These are phyloP conservation scores for Liquidambar formosana DNA, from an alignment of 164 flowering plant species.

Conservation along the genomic window DNA sequence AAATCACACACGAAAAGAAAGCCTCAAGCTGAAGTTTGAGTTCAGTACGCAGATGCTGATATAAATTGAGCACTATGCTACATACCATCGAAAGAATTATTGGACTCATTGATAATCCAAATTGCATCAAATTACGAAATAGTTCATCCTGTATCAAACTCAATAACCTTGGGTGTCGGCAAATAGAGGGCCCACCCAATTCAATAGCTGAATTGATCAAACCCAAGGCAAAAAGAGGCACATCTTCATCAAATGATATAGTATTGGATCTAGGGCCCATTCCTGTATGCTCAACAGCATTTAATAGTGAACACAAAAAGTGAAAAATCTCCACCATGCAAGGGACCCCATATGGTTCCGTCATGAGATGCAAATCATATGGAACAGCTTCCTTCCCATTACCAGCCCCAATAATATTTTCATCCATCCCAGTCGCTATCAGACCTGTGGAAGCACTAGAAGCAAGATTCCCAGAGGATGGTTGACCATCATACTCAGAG, in stretches of 20 bases:
- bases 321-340: conserved; percentile 72
- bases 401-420: conserved; percentile 23
- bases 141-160: conserved; percentile 55
- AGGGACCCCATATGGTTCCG: conserved; percentile 60
- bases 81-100: conserved; percentile 66
- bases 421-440: conserved; percentile 21
- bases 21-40: conserved; percentile 69
- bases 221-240: conserved; percentile 63
- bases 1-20: conserved; percentile 56
- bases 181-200: conserved; percentile 51
- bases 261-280: conserved; percentile 48
- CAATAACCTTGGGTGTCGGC: conserved; percentile 49
- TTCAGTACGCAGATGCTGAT: conserved; percentile 57
- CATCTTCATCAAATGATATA: conserved; percentile 67
- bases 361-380: conserved; percentile 39
- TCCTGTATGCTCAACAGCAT: conserved; percentile 45
- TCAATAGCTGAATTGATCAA: conserved; percentile 66
- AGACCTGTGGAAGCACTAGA: conserved; percentile 28
- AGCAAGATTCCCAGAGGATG: conserved; percentile 8
- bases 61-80: conserved; percentile 62
- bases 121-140: conserved; percentile 58
- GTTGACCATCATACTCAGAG: conserved; percentile 33
- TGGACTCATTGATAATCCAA: conserved; percentile 67
- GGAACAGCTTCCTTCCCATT: conserved; percentile 27
- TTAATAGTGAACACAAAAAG: conserved; percentile 57